These are phyloP conservation scores for Lignosus rhinocerotis DNA, from an alignment of 1,284 basidiomycete genomes.

Conservation along the genomic window DNA sequence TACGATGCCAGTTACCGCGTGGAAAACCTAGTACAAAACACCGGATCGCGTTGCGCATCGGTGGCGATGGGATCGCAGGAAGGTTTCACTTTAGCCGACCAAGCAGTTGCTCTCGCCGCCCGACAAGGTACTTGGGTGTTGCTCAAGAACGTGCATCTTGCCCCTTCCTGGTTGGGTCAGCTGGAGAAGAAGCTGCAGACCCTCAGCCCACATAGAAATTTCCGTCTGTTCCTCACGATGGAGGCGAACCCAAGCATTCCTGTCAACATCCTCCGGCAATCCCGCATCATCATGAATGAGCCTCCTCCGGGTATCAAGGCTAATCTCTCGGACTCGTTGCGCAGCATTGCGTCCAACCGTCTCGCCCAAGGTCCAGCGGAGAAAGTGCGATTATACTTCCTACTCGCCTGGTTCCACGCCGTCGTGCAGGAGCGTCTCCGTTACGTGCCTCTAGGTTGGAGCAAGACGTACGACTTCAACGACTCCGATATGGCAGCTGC, in stretches of 20 bases:
- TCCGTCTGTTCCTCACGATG: conserved; percentile 97
- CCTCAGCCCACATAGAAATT: conserved; percentile 82
- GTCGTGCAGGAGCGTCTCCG: conserved; percentile 94
- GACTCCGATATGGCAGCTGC: conserved; percentile 96
- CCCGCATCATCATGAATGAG: conserved; percentile 95
- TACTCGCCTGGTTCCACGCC: conserved; percentile 98
- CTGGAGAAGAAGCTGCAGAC: conserved; percentile 96
- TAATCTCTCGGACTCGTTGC: conserved; percentile 89
- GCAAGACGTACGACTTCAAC: conserved; percentile 95
- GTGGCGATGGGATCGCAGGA: conserved; percentile 99
- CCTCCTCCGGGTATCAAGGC: conserved; percentile 95
- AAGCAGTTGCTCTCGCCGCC: conserved; percentile 88
- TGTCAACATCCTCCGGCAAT: conserved; percentile 93
- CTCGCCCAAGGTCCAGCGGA: conserved; percentile 84
- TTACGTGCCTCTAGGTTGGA: conserved; percentile 94
- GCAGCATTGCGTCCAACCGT: conserved; percentile 71
- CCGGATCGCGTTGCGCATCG: conserved; percentile 74
- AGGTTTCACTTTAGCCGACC: conserved; percentile 92
- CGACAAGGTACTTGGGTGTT: conserved; percentile 93
- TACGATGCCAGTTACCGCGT: conserved; percentile 96
- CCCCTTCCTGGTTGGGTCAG: conserved; percentile 91
- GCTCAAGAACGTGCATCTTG: conserved; percentile 94
- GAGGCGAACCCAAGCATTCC: conserved; percentile 92
- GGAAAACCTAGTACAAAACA: conserved; percentile 83
- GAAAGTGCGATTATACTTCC: conserved; percentile 88